phyloP scores from a whole-genome alignment of 2,329 filamentous ascomycete genomes.

The Emergomyces pasteurianus region DNA sequence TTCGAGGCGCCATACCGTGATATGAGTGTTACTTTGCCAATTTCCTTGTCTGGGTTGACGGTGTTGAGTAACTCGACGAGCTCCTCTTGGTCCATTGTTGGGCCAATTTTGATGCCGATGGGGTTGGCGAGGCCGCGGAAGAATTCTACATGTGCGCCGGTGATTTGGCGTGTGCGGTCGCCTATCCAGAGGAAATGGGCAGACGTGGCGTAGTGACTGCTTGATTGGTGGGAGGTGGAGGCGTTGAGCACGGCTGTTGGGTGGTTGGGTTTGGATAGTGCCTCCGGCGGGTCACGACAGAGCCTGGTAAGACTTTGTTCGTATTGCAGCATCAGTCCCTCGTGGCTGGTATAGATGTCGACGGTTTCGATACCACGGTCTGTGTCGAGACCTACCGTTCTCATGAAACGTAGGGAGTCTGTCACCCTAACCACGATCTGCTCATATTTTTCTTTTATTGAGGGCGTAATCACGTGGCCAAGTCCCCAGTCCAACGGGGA shows the following conservation, averaged over 20 bases:
- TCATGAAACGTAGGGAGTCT: slow-evolving; percentile 87
- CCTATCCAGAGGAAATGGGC: slow-evolving; percentile 98
- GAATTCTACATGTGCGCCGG: slow-evolving; percentile 92
- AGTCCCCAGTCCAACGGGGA: slow-evolving; percentile 90
- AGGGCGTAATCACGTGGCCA: slow-evolving; percentile 75
- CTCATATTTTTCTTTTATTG: slow-evolving; percentile 75
- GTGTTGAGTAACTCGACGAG: slow-evolving; percentile 68
- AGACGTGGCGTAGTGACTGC: slow-evolving; percentile 83
- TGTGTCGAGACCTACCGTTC: slow-evolving; percentile 80
- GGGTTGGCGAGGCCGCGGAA: slow-evolving; percentile 94
- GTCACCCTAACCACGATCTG: slow-evolving; percentile 75
- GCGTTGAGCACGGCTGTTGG: slow-evolving; percentile 14
- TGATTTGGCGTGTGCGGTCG: slow-evolving; percentile 85
- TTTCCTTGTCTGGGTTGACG: slow-evolving; percentile 69
- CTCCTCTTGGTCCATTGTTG: slow-evolving; percentile 65
- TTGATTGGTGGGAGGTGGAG: slow-evolving; percentile 24
- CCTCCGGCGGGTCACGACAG: slow-evolving; percentile 36
- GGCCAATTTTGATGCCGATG: slow-evolving; percentile 91
- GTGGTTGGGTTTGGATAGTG: slow-evolving; percentile 13
- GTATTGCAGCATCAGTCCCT: slow-evolving; percentile 87
- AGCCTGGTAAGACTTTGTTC: slow-evolving; percentile 75
- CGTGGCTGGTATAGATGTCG: slow-evolving; percentile 90
- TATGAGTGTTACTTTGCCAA: slow-evolving; percentile 91
- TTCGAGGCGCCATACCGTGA: slow-evolving; percentile 80
- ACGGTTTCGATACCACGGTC: slow-evolving; percentile 77